phyloP scores from a whole-genome alignment of 306 rosid genomes.

The Lathyrus aphaca region DNA sequence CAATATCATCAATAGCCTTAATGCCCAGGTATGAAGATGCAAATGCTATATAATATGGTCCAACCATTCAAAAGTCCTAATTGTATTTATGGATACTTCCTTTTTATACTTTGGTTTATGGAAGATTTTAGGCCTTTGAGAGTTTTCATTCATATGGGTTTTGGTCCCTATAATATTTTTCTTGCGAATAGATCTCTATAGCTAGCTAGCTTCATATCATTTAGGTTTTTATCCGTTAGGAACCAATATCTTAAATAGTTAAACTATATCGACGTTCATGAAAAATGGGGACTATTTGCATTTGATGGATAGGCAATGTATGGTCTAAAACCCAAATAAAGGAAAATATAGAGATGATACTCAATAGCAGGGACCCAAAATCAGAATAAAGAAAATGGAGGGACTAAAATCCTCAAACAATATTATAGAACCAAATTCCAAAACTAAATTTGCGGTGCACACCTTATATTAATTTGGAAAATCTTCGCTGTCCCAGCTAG shows the following conservation, averaged over 20 bases:
- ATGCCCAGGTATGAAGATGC: constrained; percentile 61
- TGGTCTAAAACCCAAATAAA: background rate
- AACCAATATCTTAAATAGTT: background rate
- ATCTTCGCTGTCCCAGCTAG: background rate
- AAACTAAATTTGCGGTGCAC: background rate
- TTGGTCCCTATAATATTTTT: background rate
- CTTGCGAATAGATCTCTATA: background rate
- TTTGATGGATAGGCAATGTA: background rate
- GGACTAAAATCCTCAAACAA: background rate
- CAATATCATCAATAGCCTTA: constrained; percentile 57
- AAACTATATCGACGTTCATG: background rate
- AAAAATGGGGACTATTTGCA: background rate
- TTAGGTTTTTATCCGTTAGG: background rate
- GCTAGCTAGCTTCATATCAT: background rate
- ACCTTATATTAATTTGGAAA: background rate
- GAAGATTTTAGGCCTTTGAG: background rate
- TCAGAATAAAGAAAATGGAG: background rate
- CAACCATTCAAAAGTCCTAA: constrained; percentile 21
- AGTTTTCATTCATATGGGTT: background rate
- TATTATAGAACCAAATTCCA: background rate
- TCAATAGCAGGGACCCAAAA: background rate
- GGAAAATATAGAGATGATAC: background rate
- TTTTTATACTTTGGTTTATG: background rate
- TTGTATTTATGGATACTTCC: constrained; percentile 16
- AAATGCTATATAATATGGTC: constrained; percentile 9